Base-by-base conservation (phyloP, 805 yeast species). In the Candida mattraensis region DNA sequence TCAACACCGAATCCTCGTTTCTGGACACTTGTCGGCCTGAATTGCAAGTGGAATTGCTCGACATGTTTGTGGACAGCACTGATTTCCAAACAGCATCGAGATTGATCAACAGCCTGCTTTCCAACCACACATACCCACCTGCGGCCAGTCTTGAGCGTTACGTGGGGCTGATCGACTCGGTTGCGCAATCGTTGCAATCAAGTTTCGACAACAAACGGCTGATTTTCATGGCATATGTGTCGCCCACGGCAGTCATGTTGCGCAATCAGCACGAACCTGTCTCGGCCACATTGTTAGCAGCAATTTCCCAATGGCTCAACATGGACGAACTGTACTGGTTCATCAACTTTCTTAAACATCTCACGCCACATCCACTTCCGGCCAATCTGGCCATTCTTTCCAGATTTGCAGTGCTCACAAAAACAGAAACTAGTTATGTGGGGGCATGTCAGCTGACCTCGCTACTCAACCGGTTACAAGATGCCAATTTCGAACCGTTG, bases 191-290 rank as follows among this genome's bases (percentile, higher is more conserved):
- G 3, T 30, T 55, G 12, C 30, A 51, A 21, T 35, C 52, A 1
- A 30, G 36, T 4, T 35, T 35, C 16, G 33, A 29, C 5, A 47
- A 50, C 20, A 46, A 48, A 22, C 45, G 35, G 28, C 22, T 51
- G 24, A 33, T 58, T 7, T 58, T 56, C 36, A 56, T 49, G 35
- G 48, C 51, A 7, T 47, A 51, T 20, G 32, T 54, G 1, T 18
- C 32, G 6, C 45, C 51, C n/a, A 24, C 50, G 18, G 46, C 45
- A 3, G 6, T 9, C 4, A 25, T 46, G 1, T 30, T 54, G 5
- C 30, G 30, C 23, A 16, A 24, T n/a, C 34, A 36, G 14, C 19
- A 37, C 5, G 42, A 35, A 7, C 33, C 45, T 23, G 19, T 51
- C 5, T 41, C 42, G 9, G 19, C 27, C 5, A 23, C 25, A 7